Conservation (phyloP, 495 filamentous ascomycete genomes). For the Xylaria castorea region DNA sequence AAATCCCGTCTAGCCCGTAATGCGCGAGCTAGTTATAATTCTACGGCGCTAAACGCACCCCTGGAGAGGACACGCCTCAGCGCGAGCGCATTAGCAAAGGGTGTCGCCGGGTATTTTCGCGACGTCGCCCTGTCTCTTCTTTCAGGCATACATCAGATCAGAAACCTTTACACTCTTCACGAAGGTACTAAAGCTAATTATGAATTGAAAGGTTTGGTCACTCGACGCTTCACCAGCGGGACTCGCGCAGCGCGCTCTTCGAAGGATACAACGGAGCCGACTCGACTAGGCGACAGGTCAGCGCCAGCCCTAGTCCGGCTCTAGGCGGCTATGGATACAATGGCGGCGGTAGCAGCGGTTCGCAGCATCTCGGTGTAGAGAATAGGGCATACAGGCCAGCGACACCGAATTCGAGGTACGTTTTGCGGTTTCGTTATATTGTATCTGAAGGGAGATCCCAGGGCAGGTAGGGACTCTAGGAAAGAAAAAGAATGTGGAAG, state of each 20-base stretch:
- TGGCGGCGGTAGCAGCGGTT: conserved; percentile 50
- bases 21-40: background rate
- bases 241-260: conserved; percentile 89
- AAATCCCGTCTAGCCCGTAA: background rate
- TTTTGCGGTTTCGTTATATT: conserved; percentile 26
- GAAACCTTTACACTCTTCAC: no score
- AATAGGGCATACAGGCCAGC: conserved; percentile 60
- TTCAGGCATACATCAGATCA: no score
- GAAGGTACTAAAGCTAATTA: background rate
- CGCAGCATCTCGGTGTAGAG: conserved; percentile 45
- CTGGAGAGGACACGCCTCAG: background rate
- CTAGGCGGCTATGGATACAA: conserved; percentile 70
- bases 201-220: conserved; percentile 59
- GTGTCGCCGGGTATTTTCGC: background rate
- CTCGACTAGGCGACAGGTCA: conserved; percentile 59
- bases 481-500: background rate
- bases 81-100: background rate
- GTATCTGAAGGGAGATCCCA: background rate
- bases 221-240: conserved; percentile 76
- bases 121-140: background rate
- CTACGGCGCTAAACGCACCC: background rate
- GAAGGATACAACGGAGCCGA: conserved; percentile 73
- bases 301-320: conserved; percentile 55
- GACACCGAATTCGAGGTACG: conserved; percentile 82
- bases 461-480: background rate